Base-by-base conservation (phyloP, 192 early-diverging fungal genomes). In the Thoreauomyces humboldtii region DNA sequence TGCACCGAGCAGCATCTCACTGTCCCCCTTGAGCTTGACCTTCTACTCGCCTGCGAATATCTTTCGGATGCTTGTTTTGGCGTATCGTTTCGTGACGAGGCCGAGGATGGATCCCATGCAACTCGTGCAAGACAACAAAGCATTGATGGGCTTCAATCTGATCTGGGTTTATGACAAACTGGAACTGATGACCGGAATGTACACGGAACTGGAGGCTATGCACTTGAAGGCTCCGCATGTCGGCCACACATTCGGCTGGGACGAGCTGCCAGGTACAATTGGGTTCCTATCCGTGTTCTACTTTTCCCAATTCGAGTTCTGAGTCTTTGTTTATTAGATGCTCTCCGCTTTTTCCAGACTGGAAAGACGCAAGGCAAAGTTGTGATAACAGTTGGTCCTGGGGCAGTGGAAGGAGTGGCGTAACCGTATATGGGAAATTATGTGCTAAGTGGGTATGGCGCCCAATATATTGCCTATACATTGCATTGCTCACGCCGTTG, bases 101-200 rank as follows among this genome's bases (percentile, higher is more conserved):
- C 60, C 60, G 19, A 45, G 31, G 17, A 7, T 62, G 9, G 60
- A 62, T 33, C 60, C 60, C 7, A 52, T 62, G 60, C n/a, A 52
- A 4, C 60, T 62, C 4, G 46, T 62, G 9, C 25, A 21, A 7
- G 60, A 62, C 45, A 62, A 62, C 42, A 62, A 62, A 29, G 44
- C 45, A 25, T 28, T 62, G 27, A 62, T 62, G 60, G 60, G 60
- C 19, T 62, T 32, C 60, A 62, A 62, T 34, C 44, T 62, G 1
- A 62, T 62, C 11, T 62, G 60, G 60, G 19, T 62, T 28, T 62
- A 62, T 31, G 60, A 62, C 28, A 62, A 62, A 34, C 27, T 50
- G 2, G 45, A 62, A 17, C 42, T 62, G 46, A 21, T 62, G 15
- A 29, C 27, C 32, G 42, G 15, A 7, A 45, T 62, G 60, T 62